phyloP scores from a whole-genome alignment of 768 basidiomycete genomes.

The Candolleomyces eurysporus region DNA sequence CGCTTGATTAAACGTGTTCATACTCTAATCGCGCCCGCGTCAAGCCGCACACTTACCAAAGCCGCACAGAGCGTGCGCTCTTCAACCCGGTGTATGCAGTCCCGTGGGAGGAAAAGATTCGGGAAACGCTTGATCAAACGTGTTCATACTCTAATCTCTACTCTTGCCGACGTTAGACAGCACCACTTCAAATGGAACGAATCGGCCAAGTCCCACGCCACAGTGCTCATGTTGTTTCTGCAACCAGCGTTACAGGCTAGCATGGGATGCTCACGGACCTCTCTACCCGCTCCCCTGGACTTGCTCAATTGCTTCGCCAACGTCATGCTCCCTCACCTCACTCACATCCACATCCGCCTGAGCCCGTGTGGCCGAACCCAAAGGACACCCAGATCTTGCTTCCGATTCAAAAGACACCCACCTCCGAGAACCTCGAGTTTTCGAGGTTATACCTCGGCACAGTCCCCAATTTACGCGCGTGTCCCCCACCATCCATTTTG shows the following conservation, averaged over 20 bases:
- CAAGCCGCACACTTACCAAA: constrained; percentile 27
- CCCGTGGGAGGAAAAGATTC: constrained; percentile 28
- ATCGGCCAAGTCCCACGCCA: constrained; percentile 27
- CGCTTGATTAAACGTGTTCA: no score
- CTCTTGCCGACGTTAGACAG: constrained; percentile 30
- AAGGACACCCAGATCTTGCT: constrained; percentile 35
- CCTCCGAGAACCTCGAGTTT: constrained; percentile 39
- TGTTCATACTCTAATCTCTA: constrained; percentile 29
- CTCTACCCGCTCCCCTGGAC: constrained; percentile 38
- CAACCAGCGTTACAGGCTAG: constrained; percentile 30
- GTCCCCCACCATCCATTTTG: constrained; percentile 39
- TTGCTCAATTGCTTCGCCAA: constrained; percentile 30
- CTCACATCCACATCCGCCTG: constrained; percentile 33
- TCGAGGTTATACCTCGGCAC: constrained; percentile 33
- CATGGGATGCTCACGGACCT: constrained; percentile 29
- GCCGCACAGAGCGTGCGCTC: constrained; percentile 24
- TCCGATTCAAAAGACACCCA: constrained; percentile 32
- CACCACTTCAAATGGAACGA: constrained; percentile 44
- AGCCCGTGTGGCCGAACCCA: constrained; percentile 35
- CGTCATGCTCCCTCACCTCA: constrained; percentile 32
- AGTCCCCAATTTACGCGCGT: constrained; percentile 37
- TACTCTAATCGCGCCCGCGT: constrained; percentile 35
- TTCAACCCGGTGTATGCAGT: constrained; percentile 28
- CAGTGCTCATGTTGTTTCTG: constrained; percentile 37
- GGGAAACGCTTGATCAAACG: constrained; percentile 31